Conservation (phyloP, 495 filamentous ascomycete species). For the Hypoxylon rickii region DNA sequence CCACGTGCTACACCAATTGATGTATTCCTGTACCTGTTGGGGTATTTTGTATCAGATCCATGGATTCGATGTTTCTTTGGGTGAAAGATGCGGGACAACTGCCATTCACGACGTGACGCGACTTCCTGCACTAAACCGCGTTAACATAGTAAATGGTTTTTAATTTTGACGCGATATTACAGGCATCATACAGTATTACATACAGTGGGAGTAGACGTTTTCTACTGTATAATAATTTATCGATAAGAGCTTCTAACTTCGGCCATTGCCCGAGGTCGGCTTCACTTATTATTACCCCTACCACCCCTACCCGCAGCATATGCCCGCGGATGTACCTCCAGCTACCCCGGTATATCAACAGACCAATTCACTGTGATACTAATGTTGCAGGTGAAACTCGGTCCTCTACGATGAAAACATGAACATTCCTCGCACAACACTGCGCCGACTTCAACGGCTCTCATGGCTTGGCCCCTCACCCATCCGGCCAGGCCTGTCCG, state of each 20-base stretch:
- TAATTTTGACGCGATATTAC: slow-evolving; percentile 24
- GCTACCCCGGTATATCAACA: no score
- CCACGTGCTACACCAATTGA: no score
- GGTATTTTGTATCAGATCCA: slow-evolving; percentile 4
- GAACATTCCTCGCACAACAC: slow-evolving; percentile 3
- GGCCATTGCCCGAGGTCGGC: no score
- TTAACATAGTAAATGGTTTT: no score
- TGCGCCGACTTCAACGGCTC: slow-evolving; percentile 2
- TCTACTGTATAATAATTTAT: slow-evolving; percentile 16
- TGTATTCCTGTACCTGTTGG: no score
- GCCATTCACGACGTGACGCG: slow-evolving; percentile 20
- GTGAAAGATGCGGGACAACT: slow-evolving; percentile 1
- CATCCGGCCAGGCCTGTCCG: background rate
- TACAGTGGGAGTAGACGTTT: background rate
- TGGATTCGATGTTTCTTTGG: background rate
- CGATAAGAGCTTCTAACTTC: slow-evolving; percentile 29
- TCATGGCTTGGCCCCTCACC: background rate
- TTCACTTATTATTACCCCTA: background rate
- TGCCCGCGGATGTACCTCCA: no score
- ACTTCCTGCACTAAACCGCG: slow-evolving; percentile 23
- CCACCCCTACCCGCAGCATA: no score
- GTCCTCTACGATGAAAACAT: slow-evolving; percentile 3
- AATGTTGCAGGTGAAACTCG: background rate
- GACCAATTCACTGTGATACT: no score
- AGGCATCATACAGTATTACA: slow-evolving; percentile 25